Conservation (phyloP, 106 monocot species). For the Dioscorea zingiberensis region DNA sequence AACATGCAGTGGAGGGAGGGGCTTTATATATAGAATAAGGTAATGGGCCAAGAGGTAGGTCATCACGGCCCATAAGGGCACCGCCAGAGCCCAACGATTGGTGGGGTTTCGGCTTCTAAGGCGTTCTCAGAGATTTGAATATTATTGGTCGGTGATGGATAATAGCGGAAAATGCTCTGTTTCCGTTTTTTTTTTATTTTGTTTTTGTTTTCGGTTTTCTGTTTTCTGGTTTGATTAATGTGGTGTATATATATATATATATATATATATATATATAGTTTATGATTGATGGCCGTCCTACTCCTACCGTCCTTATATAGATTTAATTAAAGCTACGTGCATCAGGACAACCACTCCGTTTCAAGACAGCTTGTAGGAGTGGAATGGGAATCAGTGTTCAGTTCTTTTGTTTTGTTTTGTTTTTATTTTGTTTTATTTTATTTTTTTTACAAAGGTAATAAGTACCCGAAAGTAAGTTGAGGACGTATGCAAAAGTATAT, state of each 20-base stretch:
- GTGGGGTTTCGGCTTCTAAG: neutral
- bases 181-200: too few relatives aligned
- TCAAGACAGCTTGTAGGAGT: too few relatives aligned
- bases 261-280: too few relatives aligned
- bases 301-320: neutral
- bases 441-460: too few relatives aligned
- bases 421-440: too few relatives aligned
- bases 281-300: neutral
- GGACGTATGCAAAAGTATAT: too few relatives aligned
- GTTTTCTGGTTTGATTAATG: neutral
- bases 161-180: neutral
- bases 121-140: neutral
- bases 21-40: neutral
- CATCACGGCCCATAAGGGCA: too few relatives aligned
- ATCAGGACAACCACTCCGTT: neutral
- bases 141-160: neutral
- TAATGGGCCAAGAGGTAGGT: neutral
- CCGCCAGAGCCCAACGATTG: conserved; percentile 8
- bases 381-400: too few relatives aligned
- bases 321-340: neutral
- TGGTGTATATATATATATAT: too few relatives aligned
- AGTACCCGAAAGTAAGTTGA: too few relatives aligned
- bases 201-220: too few relatives aligned
- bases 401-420: too few relatives aligned
- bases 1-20: neutral